These are phyloP conservation scores for Phycomyces blakesleeanus DNA, from an alignment of 192 early-diverging fungal species.

Conservation along the genomic window DNA sequence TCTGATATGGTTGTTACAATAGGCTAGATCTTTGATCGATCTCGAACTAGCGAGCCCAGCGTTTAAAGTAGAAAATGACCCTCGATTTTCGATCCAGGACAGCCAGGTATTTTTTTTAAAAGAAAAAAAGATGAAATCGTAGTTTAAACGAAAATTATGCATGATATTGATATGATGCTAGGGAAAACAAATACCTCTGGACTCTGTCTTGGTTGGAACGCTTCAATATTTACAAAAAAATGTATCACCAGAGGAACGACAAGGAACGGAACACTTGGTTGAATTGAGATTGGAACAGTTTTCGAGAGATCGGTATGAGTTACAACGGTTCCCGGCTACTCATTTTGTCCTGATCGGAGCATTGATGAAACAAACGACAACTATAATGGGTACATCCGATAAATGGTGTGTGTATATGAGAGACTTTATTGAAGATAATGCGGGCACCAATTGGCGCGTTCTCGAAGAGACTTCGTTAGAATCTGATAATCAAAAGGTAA, in stretches of 20 bases:
- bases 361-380: slow-evolving; percentile 9
- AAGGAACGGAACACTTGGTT: neutral
- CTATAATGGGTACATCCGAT: neutral
- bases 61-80: neutral
- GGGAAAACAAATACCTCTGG: too few species aligned
- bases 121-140: neutral
- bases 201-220: too few species aligned
- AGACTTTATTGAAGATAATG: slow-evolving; percentile 4
- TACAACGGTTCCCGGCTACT: neutral
- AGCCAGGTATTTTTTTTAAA: neutral
- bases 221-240: too few species aligned
- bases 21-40: neutral
- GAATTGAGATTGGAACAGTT: slow-evolving; percentile 4
- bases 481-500: neutral
- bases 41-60: neutral
- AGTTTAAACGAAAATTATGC: too few species aligned
- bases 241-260: neutral
- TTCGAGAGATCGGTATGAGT: neutral
- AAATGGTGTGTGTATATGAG: slow-evolving; percentile 12
- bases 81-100: neutral
- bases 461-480: neutral
- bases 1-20: neutral
- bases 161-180: too few species aligned
- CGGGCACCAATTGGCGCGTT: slow-evolving; percentile 9
- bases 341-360: slow-evolving; percentile 7